Percentiles rank a stretch among this genome's conserved stretches.
phyloP scores from a whole-genome alignment of 2,329 filamentous ascomycete genomes.

The Juglanconis juglandina region DNA sequence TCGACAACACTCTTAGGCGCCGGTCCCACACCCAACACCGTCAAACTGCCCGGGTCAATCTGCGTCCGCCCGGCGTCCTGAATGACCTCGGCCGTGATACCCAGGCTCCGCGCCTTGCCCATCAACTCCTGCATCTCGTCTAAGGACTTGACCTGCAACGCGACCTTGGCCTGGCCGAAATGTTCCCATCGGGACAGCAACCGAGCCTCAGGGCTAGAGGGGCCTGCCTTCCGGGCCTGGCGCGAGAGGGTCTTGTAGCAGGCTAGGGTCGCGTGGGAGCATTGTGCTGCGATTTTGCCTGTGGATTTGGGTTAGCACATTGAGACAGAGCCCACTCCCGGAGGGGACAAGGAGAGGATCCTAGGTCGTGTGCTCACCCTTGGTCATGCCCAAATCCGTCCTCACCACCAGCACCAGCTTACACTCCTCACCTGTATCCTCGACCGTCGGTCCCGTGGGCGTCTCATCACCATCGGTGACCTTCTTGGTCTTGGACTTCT shows the following conservation, averaged over 20 bases:
- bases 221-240: constrained; percentile 43
- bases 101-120: constrained; percentile 76
- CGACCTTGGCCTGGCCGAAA: constrained; percentile 87
- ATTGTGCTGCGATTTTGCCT: constrained; percentile 98
- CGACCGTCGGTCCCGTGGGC: constrained; percentile 25
- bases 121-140: constrained; percentile 73
- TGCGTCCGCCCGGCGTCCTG: constrained; percentile 95
- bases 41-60: constrained; percentile 89
- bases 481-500: constrained; percentile 34
- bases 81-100: constrained; percentile 84
- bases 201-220: constrained; percentile 51
- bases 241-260: constrained; percentile 84
- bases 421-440: constrained; percentile 69
- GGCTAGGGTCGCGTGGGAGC: constrained; percentile 90
- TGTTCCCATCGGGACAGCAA: constrained; percentile 83
- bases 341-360: background rate
- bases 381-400: constrained; percentile 95
- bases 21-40: constrained; percentile 79
- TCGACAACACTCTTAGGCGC: constrained; percentile 86
- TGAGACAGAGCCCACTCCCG: background rate
- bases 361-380: constrained; percentile 57
- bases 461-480: background rate
- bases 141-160: constrained; percentile 82
- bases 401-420: constrained; percentile 90
- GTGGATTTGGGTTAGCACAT: background rate